Percentiles rank a stretch among this genome's conserved stretches.
Evolutionary conservation across 106 monocot species (phyloP).

Genomic region (Platanthera guangdongensis): DNA sequence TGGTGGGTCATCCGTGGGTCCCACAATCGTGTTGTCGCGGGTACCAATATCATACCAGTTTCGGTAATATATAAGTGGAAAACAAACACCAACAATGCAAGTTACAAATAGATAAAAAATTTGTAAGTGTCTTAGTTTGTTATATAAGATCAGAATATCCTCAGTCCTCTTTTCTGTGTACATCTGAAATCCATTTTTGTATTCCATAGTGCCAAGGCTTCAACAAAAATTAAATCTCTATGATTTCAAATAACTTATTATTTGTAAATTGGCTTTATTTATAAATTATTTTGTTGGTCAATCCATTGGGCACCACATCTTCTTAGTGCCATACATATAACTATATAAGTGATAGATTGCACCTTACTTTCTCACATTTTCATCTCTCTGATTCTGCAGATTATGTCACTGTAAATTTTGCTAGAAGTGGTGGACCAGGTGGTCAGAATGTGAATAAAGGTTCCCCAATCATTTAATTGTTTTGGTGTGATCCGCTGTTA

Average conservation of each 20-base stretch:
- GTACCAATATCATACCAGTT: no score
- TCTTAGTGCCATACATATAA: background rate
- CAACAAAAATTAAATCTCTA: background rate
- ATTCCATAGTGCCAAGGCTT: background rate
- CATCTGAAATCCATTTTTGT: background rate
- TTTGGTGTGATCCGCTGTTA: background rate
- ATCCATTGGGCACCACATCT: background rate
- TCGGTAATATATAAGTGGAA: background rate
- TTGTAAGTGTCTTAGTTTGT: background rate
- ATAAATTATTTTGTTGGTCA: background rate
- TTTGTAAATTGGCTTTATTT: background rate
- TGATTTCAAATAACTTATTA: background rate
- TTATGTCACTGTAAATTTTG: constrained; percentile 82
- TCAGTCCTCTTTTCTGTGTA: background rate
- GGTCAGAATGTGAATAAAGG: constrained; percentile 99
- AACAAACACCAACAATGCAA: background rate
- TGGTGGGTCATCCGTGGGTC: no score
- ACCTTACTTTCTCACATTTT: background rate
- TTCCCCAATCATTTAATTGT: constrained; percentile 7
- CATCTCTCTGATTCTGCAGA: constrained; percentile 40
- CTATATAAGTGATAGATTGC: background rate
- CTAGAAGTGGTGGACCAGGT: constrained; percentile 96
- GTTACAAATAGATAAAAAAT: background rate
- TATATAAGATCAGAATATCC: background rate
- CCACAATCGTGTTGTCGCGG: no score